Base-by-base conservation (phyloP, 1,284 basidiomycete genomes). In the Cryptococcus sp. region DNA sequence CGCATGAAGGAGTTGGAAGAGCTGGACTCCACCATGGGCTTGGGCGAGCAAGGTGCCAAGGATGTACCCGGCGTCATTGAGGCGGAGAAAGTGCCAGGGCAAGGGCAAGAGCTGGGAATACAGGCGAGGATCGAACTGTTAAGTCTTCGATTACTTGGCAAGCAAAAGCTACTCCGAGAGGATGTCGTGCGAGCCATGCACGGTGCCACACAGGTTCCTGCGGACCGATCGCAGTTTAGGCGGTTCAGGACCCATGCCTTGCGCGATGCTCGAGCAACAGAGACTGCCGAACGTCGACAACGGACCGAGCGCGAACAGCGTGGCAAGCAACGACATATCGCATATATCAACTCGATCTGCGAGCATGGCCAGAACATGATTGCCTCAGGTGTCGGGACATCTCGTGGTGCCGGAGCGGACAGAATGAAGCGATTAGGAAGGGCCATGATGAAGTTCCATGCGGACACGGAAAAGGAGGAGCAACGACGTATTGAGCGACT, bases 251-350 rank as follows among this genome's bases (percentile, higher is more conserved):
- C 94, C 73, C 91, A 91, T 31, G 89, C 88, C 0, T 82, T 97
- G 39, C 87, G 92, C 17, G 94, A 98, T 72, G 92, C 93, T 19
- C 88, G 92, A 41, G 86, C 85, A 76, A 97, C 92, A 2, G 96
- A 99, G 78, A 85, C 87, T 65, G 85, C 90, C 16, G 96, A 99
- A 80, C 85, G 93, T 58, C 89, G 90, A 74, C 96, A 99, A 76
- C 88, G 94, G 25, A 84, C 86, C 7, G 94, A 99, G 66, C 87
- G 94, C 22, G 95, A 99, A 79, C 87, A 88, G 53, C 87, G 91
- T 39, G 93, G 93, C 50, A 96, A 98, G 78, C 90, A 93, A 81
- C 94, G 96, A 74, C 96, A 99, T 73, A 86, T 96, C 71, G 91
- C 95, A 70, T 94, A 98, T 74, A 89, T 99, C 71, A 83, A 83